A percentile compares a stretch with the other conserved stretches of the same genome.
phyloP scores from a whole-genome alignment of 2,329 filamentous ascomycete species.

The Nigrospora oryzae region DNA sequence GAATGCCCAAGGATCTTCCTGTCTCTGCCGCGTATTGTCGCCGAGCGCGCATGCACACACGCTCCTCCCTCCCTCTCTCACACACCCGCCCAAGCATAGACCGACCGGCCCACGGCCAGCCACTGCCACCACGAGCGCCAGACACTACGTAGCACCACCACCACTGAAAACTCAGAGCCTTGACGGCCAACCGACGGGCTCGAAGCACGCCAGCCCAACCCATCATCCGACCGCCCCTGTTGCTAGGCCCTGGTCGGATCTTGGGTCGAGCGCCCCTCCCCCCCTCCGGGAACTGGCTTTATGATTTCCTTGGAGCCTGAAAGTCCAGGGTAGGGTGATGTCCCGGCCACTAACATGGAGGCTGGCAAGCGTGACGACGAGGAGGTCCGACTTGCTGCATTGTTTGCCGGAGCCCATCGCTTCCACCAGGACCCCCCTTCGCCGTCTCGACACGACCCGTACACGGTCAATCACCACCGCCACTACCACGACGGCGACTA shows the following conservation, averaged over 20 bases:
- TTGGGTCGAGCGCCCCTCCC: background rate
- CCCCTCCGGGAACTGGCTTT: background rate
- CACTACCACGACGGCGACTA: slow-evolving; percentile 13
- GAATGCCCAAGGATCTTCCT: too few relatives aligned
- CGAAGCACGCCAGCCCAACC: background rate
- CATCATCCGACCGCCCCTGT: background rate
- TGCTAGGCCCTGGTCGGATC: background rate
- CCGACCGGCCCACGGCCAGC: too few relatives aligned
- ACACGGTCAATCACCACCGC: slow-evolving; percentile 9
- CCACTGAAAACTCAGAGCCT: too few relatives aligned
- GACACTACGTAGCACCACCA: too few relatives aligned
- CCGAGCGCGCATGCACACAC: too few relatives aligned
- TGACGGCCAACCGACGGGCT: too few relatives aligned
- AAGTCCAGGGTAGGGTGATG: slow-evolving; percentile 22
- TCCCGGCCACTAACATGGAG: slow-evolving; percentile 36
- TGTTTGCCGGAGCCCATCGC: slow-evolving; percentile 19
- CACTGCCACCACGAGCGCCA: too few relatives aligned
- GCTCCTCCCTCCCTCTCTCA: too few relatives aligned
- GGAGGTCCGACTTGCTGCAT: slow-evolving; percentile 27
- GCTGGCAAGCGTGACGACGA: slow-evolving; percentile 33
- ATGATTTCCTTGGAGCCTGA: slow-evolving; percentile 8
- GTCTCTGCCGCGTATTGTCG: too few relatives aligned
- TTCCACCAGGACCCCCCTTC: slow-evolving; percentile 18
- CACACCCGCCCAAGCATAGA: too few relatives aligned
- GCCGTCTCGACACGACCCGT: slow-evolving; percentile 12